phyloP scores from a whole-genome alignment of 768 basidiomycete species.

The Tricholoma saponaceum region DNA sequence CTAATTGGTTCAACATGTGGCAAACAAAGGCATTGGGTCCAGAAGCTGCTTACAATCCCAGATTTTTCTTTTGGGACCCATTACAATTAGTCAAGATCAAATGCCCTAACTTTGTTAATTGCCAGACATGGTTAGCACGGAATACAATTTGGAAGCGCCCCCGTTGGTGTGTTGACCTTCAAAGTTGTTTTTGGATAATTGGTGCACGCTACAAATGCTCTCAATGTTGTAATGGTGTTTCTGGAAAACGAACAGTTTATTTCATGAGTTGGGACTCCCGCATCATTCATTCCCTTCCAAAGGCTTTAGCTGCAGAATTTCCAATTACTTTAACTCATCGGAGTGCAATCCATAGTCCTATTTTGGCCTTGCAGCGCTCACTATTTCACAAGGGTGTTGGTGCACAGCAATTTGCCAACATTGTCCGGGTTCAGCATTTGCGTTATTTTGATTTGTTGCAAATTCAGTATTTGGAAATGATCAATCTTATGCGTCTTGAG shows the following conservation, averaged over 20 bases:
- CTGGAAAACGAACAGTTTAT: background rate
- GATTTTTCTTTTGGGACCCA: conserved; percentile 16
- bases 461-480: background rate
- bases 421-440: background rate
- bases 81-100: background rate
- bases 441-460: background rate
- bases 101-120: conserved; percentile 8
- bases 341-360: conserved; percentile 14
- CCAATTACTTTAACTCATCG: conserved; percentile 16
- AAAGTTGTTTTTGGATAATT: too few relatives aligned
- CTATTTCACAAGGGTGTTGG: conserved; percentile 2
- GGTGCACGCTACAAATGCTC: conserved; percentile 10
- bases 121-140: conserved; percentile 2
- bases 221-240: background rate
- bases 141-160: conserved; percentile 8
- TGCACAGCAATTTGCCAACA: background rate
- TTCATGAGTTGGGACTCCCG: conserved; percentile 7
- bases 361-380: conserved; percentile 13
- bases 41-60: conserved; percentile 5
- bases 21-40: conserved; percentile 7
- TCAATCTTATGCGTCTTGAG: background rate
- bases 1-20: background rate
- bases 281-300: conserved; percentile 4
- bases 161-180: conserved; percentile 9
- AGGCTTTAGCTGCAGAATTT: conserved; percentile 12